Base-by-base conservation (phyloP, 2,329 filamentous ascomycete species). In the Arthrobotrys pseudoclavata region DNA sequence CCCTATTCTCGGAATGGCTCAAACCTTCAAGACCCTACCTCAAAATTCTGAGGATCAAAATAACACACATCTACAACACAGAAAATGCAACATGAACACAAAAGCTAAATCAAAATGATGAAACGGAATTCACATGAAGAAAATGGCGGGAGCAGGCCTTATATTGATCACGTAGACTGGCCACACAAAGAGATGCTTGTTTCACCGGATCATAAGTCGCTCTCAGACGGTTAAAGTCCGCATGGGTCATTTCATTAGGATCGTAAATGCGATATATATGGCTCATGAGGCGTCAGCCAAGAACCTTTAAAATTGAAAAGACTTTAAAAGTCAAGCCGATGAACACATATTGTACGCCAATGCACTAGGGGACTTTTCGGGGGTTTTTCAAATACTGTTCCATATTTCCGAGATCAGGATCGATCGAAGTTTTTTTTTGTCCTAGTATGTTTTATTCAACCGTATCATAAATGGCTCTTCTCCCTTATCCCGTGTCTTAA, bases 21-120 rank as follows among this genome's bases (percentile, higher is more conserved):
- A 4, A 50, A 50, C 20, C 20, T 47, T 45, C 1, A 50, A 50
- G 1, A 1, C 12, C 18, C 42, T 50, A 24, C 47, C 47, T 15
- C 24, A 50, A 13, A 24, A 12, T 24, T 15, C 6, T 12, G 13
- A 50, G 10, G 47, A 22, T 10, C n/a, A 53, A 69, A 69, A 62
- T 71, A 71, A 31, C 68, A 71, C 68, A 70, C 12, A 47, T 71
- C 57, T 34, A 63, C 68, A 71, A 71, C 68, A 45, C 68, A 63
- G 26, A 63, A 62, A 40, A 15, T 50, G 20, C 50, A 29, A 26
- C 31, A 20, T 42, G 5, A 26, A 20, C 22, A 45, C 12, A 20
- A n/a, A 45, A 40, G 4, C 13, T 31, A 12, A 1, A 15, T 40
- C 12, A n/a, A 5, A 40, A 12, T 15, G 3, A 13, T 3, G 12